Percentiles rank a stretch among this genome's conserved stretches.
Evolutionary conservation across 2,329 filamentous ascomycete species (phyloP).

Genomic region (Lecanicillium sp.): DNA sequence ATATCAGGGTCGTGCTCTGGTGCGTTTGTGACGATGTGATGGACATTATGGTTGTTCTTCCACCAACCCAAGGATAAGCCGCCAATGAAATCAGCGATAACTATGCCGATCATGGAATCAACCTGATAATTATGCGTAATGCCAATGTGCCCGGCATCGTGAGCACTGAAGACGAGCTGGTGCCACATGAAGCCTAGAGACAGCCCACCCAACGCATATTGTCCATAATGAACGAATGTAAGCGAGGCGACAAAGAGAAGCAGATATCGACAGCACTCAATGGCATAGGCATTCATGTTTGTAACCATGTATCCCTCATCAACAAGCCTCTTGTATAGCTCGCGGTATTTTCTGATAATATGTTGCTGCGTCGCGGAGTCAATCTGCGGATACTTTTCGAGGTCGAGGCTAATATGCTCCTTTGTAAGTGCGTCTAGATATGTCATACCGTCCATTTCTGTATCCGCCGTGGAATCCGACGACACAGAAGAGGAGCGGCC

Average conservation of each 20-base stretch:
- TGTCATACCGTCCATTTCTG: slow-evolving; percentile 44
- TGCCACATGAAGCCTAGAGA: slow-evolving; percentile 86
- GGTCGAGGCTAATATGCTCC: slow-evolving; percentile 65
- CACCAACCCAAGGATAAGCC: slow-evolving; percentile 93
- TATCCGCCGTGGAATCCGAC: slow-evolving; percentile 48
- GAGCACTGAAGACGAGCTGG: slow-evolving; percentile 85
- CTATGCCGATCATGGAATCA: slow-evolving; percentile 79
- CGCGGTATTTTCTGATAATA: slow-evolving; percentile 76
- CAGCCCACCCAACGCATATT: slow-evolving; percentile 62
- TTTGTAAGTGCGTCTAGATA: slow-evolving; percentile 67
- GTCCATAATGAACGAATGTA: slow-evolving; percentile 50
- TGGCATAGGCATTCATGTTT: slow-evolving; percentile 70
- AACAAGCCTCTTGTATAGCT: slow-evolving; percentile 61
- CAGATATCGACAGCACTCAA: slow-evolving; percentile 66
- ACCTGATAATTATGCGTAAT: slow-evolving; percentile 85
- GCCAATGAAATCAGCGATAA: slow-evolving; percentile 83
- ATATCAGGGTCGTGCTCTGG: slow-evolving; percentile 96
- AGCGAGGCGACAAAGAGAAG: slow-evolving; percentile 54
- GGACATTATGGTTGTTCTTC: slow-evolving; percentile 94
- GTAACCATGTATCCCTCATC: slow-evolving; percentile 75
- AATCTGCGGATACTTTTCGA: slow-evolving; percentile 68
- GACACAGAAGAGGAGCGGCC: slow-evolving; percentile 44
- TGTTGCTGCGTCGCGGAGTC: slow-evolving; percentile 63
- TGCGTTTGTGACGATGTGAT: slow-evolving; percentile 92
- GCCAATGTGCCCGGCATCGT: slow-evolving; percentile 95